These are phyloP conservation scores for Aureobasidium sp. DNA, from an alignment of 2,329 filamentous ascomycete genomes.

Conservation along the genomic window DNA sequence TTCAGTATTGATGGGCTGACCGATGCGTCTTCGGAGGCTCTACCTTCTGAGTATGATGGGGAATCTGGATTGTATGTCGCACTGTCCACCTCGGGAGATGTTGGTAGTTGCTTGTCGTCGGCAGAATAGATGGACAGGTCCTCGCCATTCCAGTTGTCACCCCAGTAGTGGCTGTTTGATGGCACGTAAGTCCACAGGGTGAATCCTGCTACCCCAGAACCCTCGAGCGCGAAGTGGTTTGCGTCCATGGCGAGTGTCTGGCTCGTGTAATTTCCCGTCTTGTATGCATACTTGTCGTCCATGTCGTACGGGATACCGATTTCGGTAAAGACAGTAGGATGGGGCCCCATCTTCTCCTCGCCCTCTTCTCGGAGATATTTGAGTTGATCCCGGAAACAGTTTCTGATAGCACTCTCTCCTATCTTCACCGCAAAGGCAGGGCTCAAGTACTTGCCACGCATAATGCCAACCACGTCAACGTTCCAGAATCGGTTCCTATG, in stretches of 20 bases:
- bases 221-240: conserved; percentile 88
- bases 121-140: conserved; percentile 83
- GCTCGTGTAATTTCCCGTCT: conserved; percentile 88
- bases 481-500: conserved; percentile 82
- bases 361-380: conserved; percentile 77
- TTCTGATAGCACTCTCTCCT: conserved; percentile 87
- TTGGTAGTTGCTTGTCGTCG: conserved; percentile 61
- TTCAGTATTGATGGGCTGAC: conserved; percentile 71
- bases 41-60: conserved; percentile 47
- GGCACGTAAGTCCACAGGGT: conserved; percentile 82
- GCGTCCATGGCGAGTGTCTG: conserved; percentile 91
- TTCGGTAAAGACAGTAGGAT: conserved; percentile 84
- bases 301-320: conserved; percentile 98
- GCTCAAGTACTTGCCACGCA: conserved; percentile 78
- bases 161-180: conserved; percentile 66
- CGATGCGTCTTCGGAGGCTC: conserved; percentile 41
- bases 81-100: conserved; percentile 31
- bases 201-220: conserved; percentile 72
- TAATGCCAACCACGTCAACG: conserved; percentile 84
- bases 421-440: conserved; percentile 89
- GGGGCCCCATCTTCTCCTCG: conserved; percentile 75
- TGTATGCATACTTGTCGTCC: conserved; percentile 93
- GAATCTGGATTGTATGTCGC: conserved; percentile 42
- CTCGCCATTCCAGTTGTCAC: conserved; percentile 96
- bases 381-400: conserved; percentile 84